Evolutionary conservation across 176 grass and related monocot species (phyloP), one percentile per base, ranked within the genome.

Genomic region (Cenchrus purpureus): DNA sequence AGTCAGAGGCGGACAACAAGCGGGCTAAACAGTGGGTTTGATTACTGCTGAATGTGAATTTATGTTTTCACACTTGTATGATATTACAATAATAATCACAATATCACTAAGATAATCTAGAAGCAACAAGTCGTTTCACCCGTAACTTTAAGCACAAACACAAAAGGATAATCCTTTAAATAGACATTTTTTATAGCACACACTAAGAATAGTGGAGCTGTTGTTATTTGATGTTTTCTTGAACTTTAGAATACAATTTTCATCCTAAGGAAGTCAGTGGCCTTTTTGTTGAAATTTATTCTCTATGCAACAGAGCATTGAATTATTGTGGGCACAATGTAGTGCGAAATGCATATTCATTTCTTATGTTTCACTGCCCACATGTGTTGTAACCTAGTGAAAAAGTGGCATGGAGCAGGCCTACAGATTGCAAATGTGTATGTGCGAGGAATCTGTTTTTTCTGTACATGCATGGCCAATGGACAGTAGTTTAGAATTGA

Each of bases 11-110:
- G 0, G 93, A 98, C 71, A 87, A 88, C 25, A 98, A 93, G 69
- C 91, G 93, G 0, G 93, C 89, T 57, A 98, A 98, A 89, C 93
- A 98, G 96, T 98, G 91, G 90, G 91, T 85, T 85, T 54, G 55
- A 56, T 69, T 87, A 12, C 76, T 87, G n/a, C 29, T 53, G 0
- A 51, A 32, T 53, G 13, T 74, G 49, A 52, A 53, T 74, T 10
- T 74, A 28, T 62, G 59, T 13, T 84, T 68, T 80, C 20, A 57
- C 12, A 64, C 2, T 32, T 69, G 63, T 28, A 2, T 28, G 59
- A 8, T 40, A 54, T 42, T 51, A 43, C 14, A 12, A 14, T 14
- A 71, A 14, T 71, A 45, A 28, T 62, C n/a, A 62, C n/a, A 62
- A 28, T 62, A 62, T 62, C n/a, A 5, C 59, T 69, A 19, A 5